Base-by-base conservation (phyloP, 169 alveolate species). In the Cryptosporidium parvum region DNA sequence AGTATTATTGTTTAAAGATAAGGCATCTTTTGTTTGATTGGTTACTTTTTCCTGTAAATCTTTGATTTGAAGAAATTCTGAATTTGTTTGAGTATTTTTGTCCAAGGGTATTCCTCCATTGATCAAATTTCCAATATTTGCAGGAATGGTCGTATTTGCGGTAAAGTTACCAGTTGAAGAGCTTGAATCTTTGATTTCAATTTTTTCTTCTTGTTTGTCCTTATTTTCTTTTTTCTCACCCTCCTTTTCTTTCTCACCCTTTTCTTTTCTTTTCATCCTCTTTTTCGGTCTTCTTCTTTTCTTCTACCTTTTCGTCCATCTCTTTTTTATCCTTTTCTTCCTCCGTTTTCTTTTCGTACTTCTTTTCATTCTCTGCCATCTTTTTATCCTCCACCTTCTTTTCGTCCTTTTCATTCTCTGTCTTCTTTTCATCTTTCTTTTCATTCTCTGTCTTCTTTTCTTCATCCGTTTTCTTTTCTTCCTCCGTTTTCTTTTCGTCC, bases 111-210 rank as follows among this genome's bases (percentile, higher is more conserved):
- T 10, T 53, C 62, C 9, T 23, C 16, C 37, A 26, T 26, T 16
- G 5, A 10, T 23, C 5, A 56, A 56, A 56, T 2, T 26, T 2
- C 18, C 67, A n/a, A 56, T 9, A 56, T 56, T n/a, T 31, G 72
- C 72, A 3, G 72, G 31, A 65, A 65, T 37, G 0, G 72, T 65
- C 2, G 21, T 33, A 35, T 65, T 65, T 18, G 72, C 6, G 33
- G 72, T 14, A n/a, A 31, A 18, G 31, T 65, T 65, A 56, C 67
- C 67, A 26, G 12, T 56, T 23, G 67, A 56, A 56, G 35, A 56
- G 67, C n/a, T 56, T 16, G 67, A 35, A 56, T 56, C 37, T 26
- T 56, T 56, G 14, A 56, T 56, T n/a, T n/a, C 67, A 56, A 12
- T 56, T 3, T 10, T 9, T 3, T 16, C 23, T 9, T 56, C 1